Conservation (phyloP, 1,284 basidiomycete genomes). For the Pyrrhoderma lamaoense region DNA sequence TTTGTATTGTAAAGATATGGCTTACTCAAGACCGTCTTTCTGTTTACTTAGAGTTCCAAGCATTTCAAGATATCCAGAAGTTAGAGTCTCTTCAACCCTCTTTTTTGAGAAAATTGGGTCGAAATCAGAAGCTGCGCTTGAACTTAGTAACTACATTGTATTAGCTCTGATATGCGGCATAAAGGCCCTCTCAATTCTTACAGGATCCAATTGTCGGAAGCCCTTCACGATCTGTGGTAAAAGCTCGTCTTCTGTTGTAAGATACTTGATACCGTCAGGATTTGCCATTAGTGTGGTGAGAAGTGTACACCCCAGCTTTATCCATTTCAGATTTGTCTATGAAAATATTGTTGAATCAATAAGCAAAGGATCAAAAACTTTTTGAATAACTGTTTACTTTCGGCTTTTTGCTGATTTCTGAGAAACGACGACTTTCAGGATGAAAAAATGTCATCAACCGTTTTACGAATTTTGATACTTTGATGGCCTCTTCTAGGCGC, state of each 20-base stretch:
- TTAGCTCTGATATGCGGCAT: neutral
- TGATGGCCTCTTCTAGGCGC: conserved; percentile 93
- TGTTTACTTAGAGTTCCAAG: conserved; percentile 85
- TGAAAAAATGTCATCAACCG: conserved; percentile 90
- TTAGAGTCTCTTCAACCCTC: conserved; percentile 77
- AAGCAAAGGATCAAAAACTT: neutral
- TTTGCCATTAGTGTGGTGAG: conserved; percentile 80
- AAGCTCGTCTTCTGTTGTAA: conserved; percentile 80
- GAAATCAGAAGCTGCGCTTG: conserved; percentile 39
- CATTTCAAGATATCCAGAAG: conserved; percentile 95
- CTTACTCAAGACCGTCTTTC: conserved; percentile 84
- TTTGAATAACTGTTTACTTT: conserved; percentile 40
- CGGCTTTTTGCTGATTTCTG: conserved; percentile 61
- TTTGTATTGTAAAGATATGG: conserved; percentile 16
- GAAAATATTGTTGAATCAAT: conserved; percentile 26
- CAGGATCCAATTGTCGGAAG: conserved; percentile 89
- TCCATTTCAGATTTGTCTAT: conserved; percentile 72
- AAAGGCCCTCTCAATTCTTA: conserved; percentile 40
- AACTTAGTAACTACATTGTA: conserved; percentile 36
- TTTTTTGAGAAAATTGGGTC: conserved; percentile 85
- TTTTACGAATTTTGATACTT: conserved; percentile 81
- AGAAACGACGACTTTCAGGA: conserved; percentile 71
- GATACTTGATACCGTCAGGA: conserved; percentile 77
- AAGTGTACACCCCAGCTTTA: conserved; percentile 77
- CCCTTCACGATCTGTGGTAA: conserved; percentile 81